Base-by-base conservation (phyloP, 768 basidiomycete genomes). In the Sarcodon sp. region DNA sequence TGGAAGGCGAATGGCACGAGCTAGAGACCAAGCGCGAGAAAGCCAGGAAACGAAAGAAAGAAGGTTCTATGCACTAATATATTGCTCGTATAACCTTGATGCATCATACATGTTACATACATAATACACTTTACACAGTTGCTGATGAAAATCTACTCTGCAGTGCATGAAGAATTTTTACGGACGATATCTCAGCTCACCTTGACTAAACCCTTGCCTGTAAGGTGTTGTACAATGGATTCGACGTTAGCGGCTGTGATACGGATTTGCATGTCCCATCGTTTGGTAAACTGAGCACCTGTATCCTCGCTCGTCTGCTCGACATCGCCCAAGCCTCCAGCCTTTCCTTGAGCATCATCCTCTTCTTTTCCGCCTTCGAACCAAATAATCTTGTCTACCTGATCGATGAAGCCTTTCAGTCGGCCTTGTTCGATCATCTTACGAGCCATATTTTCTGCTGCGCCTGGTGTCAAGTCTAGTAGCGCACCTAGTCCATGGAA, bases 361-460 rank as follows among this genome's bases (percentile, higher is more conserved):
- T 91, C 91, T 57, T 97, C 93, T 46, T 74, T 71, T 35, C 77
- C 73, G 35, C 77, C 83, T 55, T 97, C 92, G 52, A 99, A 99
- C 75, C 85, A 87, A 52, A 99, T 94, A 43, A 98, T 72, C 54
- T 78, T 83, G 50, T 94, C 89, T 11, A 97, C 91, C 61, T 99
- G 96, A 61, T 99, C 96, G 50, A 99, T 94, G 50, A 82, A 83
- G 27, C 87, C 96, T 52, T 87, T 82, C 51, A 98, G 67, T 48
- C 96, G 83, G 7, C 90, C 87, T 65, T 99, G 96, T 60, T 97
- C 92, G 45, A 99, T 96, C 96, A 99, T 99, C 61, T 87, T 88
- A 46, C 94, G 77, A 8, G 94, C 93, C 86, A 98, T 97, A 0
- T 83, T 90, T 66, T 99, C 96, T 13, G 94, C 94, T 12, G 90